Base-by-base conservation (phyloP, 2,329 filamentous ascomycete genomes). In the Penicillium sp. region DNA sequence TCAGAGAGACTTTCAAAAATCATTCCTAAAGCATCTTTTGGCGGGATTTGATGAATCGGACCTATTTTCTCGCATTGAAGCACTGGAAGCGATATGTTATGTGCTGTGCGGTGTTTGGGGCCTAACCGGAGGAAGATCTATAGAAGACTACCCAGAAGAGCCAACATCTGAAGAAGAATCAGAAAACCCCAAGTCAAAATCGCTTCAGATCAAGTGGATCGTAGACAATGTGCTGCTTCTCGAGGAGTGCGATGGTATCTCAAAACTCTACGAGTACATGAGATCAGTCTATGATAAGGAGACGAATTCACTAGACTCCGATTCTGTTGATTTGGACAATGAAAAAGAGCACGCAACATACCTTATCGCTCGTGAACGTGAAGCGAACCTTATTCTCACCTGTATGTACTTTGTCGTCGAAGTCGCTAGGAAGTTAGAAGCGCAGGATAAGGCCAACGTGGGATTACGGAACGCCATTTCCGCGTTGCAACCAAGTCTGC, bases 71-170 rank as follows among this genome's bases (percentile, higher is more conserved):
- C 70, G 79, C n/a, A 65, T 79, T 42, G 75, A 77, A 60, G 74
- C 74, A 8, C 62, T 81, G 35, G 75, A 79, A 60, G 71, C 67
- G 30, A 61, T 81, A 50, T 77, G 74, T 59, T 81, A 81, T 61
- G 63, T 89, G 24, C 75, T 87, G 14, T 79, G 90, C 5, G 89
- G 89, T 1, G 78, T 86, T 35, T 92, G 89, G 89, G 82, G 80
- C 3, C 79, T 85, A 49, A 90, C 86, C 11, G 86, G 86, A 30
- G 82, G 84, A 28, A 68, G 67, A 45, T 61, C 63, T 33, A 59
- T 64, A 28, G 60, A 69, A 55, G 66, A 71, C 51, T 68, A 70
- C 50, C 63, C 63, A 30, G 49, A 63, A n/a, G 62, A 74, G 52
- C 57, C 66, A 4, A 64, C 68, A 52, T 67, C 71, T 57, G 62